phyloP scores from a whole-genome alignment of 116 monocot species.

The Iris pallida region DNA sequence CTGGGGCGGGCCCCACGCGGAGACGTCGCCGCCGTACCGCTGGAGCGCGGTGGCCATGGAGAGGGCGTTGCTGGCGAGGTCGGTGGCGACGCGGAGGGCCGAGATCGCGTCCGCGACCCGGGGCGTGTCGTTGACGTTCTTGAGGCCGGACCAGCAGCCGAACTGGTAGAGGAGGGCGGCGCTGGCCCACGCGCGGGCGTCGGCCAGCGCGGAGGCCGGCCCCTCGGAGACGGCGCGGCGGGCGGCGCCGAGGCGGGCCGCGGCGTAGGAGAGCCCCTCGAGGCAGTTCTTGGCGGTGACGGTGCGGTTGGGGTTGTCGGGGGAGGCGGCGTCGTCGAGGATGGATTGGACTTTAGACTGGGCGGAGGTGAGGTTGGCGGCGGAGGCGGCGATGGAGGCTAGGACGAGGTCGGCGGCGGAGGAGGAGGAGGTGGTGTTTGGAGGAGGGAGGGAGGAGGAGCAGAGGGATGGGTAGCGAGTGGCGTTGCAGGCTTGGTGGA shows the following conservation, averaged over 20 bases:
- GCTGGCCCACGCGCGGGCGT: slow-evolving; percentile 1
- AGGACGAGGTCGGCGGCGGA: neutral
- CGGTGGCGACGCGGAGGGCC: slow-evolving; percentile 24
- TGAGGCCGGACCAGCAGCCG: slow-evolving; percentile 2
- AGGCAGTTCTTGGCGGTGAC: neutral
- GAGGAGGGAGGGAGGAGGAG: neutral
- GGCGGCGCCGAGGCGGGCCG: neutral
- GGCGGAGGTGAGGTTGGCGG: neutral
- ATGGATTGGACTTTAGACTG: neutral
- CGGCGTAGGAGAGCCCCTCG: neutral
- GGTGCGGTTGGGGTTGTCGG: neutral
- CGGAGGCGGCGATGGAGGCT: neutral
- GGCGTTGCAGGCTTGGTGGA: slow-evolving; percentile 5
- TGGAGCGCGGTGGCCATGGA: slow-evolving; percentile 50
- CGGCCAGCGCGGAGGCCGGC: neutral
- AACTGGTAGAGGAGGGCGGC: neutral
- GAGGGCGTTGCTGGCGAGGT: slow-evolving; percentile 54
- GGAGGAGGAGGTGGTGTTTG: neutral
- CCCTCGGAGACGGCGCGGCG: neutral
- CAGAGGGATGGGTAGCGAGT: neutral
- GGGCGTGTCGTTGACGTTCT: neutral
- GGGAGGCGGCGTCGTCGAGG: neutral
- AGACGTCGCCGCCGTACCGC: slow-evolving; percentile 41
- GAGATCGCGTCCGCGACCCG: slow-evolving; percentile 50
- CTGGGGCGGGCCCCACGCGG: slow-evolving; percentile 54